Percentiles rank a stretch among this genome's conserved stretches.
phyloP scores from a whole-genome alignment of 164 flowering plant species.

The Akebia trifoliata region DNA sequence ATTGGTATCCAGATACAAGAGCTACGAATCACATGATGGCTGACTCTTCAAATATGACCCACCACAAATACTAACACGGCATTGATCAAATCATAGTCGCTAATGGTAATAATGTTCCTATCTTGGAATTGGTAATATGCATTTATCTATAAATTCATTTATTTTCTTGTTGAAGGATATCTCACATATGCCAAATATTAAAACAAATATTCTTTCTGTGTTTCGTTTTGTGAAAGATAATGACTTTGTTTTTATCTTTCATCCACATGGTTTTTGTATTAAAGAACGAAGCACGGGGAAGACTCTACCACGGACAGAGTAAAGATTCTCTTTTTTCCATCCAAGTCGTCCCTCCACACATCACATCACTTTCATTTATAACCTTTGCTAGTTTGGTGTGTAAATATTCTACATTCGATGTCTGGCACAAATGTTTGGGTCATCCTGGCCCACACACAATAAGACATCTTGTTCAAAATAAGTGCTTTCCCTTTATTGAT shows the following conservation, averaged over 20 bases:
- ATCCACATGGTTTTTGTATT: background rate
- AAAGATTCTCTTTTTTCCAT: background rate
- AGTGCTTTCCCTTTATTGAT: background rate
- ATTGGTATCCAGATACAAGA: constrained; percentile 8
- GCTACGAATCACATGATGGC: constrained; percentile 9
- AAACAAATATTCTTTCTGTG: background rate
- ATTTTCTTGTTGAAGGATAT: background rate
- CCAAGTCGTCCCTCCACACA: background rate
- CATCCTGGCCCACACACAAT: background rate
- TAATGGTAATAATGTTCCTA: background rate
- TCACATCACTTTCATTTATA: no score
- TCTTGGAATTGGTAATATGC: background rate
- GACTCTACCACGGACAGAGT: background rate
- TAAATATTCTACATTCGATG: background rate
- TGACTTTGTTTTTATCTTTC: background rate
- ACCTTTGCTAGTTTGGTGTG: background rate
- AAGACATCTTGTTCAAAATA: background rate
- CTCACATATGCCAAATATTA: background rate
- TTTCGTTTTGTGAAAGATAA: background rate
- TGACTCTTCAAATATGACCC: background rate
- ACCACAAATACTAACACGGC: background rate
- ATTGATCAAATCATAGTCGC: constrained; percentile 4
- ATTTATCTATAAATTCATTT: no score
- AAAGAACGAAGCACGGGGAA: constrained; percentile 2
- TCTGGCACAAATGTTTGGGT: constrained; percentile 3